Percentiles rank a stretch among this genome's conserved stretches.
Evolutionary conservation across 345 rosid species (phyloP).

Genomic region (Physaria fendleri): DNA sequence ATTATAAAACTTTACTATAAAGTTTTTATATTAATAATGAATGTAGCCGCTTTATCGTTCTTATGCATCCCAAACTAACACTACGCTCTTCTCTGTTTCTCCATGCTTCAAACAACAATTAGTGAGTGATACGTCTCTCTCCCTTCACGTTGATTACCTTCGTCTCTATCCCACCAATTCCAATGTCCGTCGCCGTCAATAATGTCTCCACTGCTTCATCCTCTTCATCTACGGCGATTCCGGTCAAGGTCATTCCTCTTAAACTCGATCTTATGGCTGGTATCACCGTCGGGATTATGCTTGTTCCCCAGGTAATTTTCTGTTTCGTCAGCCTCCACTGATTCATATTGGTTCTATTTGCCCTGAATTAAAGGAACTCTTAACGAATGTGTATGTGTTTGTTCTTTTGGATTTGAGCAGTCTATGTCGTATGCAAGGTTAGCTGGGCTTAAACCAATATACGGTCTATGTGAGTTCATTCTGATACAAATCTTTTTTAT

Average conservation of each 20-base stretch:
- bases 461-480: constrained; percentile 80
- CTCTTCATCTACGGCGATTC: constrained; percentile 22
- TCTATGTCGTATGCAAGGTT: constrained; percentile 97
- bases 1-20: neutral
- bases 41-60: constrained; percentile 14
- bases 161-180: neutral
- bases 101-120: constrained; percentile 20
- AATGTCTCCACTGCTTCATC: constrained; percentile 31
- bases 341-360: neutral
- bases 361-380: neutral
- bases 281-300: constrained; percentile 85
- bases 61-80: neutral
- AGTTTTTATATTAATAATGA: neutral
- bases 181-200: constrained; percentile 12
- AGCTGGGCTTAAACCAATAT: constrained; percentile 87
- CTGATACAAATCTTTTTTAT: neutral
- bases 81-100: neutral
- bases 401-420: constrained; percentile 45
- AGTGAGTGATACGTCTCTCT: constrained; percentile 22
- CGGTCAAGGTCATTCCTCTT: constrained; percentile 61
- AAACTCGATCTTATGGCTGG: constrained; percentile 94
- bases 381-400: neutral
- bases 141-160: neutral
- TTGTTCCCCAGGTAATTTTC: constrained; percentile 78
- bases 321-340: neutral